A percentile compares a stretch with the other conserved stretches of the same genome.
Evolutionary conservation across 441 rosid genomes (phyloP).

Genomic region (Macaranga tanarius): DNA sequence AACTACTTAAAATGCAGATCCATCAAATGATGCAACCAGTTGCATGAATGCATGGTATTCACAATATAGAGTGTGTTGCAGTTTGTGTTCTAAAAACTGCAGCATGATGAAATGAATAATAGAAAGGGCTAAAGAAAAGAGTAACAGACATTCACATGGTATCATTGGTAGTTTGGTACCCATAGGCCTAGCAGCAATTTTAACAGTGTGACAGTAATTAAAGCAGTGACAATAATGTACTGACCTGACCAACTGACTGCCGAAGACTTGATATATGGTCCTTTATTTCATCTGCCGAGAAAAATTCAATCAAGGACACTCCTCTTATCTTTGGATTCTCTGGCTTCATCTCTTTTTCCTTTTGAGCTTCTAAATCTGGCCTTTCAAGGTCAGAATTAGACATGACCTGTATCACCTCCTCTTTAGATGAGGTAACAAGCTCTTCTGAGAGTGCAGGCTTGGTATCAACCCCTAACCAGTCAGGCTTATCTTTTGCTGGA

Average conservation of each 20-base stretch:
- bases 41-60: background rate
- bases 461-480: conserved; percentile 10
- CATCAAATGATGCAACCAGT: background rate
- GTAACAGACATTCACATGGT: background rate
- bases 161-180: background rate
- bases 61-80: background rate
- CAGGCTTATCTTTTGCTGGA: conserved; percentile 23
- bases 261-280: conserved; percentile 56
- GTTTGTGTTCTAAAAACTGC: background rate
- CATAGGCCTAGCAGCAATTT: background rate
- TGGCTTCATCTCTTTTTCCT: conserved; percentile 22
- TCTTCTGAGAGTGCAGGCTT: conserved; percentile 22
- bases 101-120: background rate
- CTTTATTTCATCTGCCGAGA: conserved; percentile 53
- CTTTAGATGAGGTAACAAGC: conserved; percentile 22
- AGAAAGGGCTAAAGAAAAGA: background rate
- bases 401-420: conserved; percentile 18
- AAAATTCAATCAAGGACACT: conserved; percentile 54
- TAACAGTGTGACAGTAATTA: too few relatives aligned
- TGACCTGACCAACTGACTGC: conserved; percentile 43
- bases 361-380: conserved; percentile 20
- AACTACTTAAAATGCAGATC: conserved; percentile 4
- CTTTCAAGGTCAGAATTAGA: conserved; percentile 18
- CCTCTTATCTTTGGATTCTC: conserved; percentile 27
- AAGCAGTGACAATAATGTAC: conserved; percentile 18